Evolutionary conservation across 2,329 filamentous ascomycete genomes (phyloP).

Genomic region (Phoma sp.): DNA sequence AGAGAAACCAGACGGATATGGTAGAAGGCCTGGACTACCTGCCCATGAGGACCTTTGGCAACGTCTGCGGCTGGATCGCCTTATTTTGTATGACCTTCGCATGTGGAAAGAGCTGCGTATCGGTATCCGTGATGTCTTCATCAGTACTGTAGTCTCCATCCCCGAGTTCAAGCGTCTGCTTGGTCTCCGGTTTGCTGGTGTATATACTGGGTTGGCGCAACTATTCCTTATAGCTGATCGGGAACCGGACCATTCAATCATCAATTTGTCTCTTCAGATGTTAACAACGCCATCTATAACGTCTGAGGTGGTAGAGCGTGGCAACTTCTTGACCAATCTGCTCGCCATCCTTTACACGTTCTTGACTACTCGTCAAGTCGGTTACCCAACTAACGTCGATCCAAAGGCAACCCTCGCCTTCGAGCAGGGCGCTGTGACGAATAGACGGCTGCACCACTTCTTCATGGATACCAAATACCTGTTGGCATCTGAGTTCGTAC

Average conservation of each 20-base stretch:
- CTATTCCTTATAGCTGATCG: conserved; percentile 94
- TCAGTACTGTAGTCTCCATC: conserved; percentile 93
- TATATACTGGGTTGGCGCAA: conserved; percentile 93
- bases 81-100: conserved; percentile 91
- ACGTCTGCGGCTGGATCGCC: conserved; percentile 87
- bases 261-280: conserved; percentile 96
- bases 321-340: conserved; percentile 93
- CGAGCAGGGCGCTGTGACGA: conserved; percentile 92
- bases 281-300: conserved; percentile 96
- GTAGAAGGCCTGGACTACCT: conserved; percentile 65
- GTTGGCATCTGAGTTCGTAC: conserved; percentile 85
- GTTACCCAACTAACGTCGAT: conserved; percentile 87
- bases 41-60: conserved; percentile 87
- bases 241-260: conserved; percentile 97
- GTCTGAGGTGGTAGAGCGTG: conserved; percentile 89
- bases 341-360: conserved; percentile 98
- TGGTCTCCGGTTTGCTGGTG: conserved; percentile 88
- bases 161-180: conserved; percentile 95
- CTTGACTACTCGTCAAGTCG: conserved; percentile 92
- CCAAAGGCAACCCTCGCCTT: conserved; percentile 87
- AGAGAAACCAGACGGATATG: conserved; percentile 75
- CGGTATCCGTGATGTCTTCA: conserved; percentile 89
- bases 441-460: conserved; percentile 95
- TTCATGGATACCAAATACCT: conserved; percentile 94
- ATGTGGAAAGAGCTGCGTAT: conserved; percentile 97